Base-by-base conservation (phyloP, 1,139 yeast species). In the Saccharomyces hybrid region DNA sequence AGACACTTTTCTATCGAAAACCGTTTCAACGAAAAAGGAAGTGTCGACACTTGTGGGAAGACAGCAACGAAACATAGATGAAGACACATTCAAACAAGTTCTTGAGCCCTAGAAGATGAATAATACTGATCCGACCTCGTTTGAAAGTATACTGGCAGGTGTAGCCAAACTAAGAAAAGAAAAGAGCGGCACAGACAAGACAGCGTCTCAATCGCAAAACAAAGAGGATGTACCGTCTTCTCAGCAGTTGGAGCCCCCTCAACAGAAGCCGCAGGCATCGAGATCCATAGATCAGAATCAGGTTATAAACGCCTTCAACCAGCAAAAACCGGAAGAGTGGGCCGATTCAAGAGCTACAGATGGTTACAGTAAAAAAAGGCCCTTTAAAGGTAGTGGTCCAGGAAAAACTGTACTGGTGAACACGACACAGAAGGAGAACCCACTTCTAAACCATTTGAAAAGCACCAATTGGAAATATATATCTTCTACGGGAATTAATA, bases 101-200 rank as follows among this genome's bases (percentile, higher is more conserved):
- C 23, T 19, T 19, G 23, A 19, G 23, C 25, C 23, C n/a, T 38
- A 38, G 19, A 28, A 16, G 19, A 67, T 60, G 70, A 61, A 64
- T 52, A 68, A 61, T 47, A 62, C 72, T n/a, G 83, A 81, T 60
- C 71, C 84, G 1, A 77, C 84, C 1, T 83, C 88, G 1, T 83
- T 83, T 67, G 80, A 83, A 49, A 81, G 84, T 63, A 81, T 84
- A 44, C 67, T 83, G 49, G 87, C 83, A 1, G 86, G 85, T 19
- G 86, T 82, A 1, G 74, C 78, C 63, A 76, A 77, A 51, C 75
- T 83, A 72, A 68, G 69, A 52, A 64, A 63, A 27, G 57, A 60
- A 41, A 53, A 64, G 27, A 60, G 60, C 41, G 60, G 57, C 8
- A 52, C 53, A 13, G 52, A n/a, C n/a, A 41, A 14, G 1, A 47